These are phyloP conservation scores for Phytopythium litorale DNA, from an alignment of 352 stramenopile genomes.

Conservation along the genomic window DNA sequence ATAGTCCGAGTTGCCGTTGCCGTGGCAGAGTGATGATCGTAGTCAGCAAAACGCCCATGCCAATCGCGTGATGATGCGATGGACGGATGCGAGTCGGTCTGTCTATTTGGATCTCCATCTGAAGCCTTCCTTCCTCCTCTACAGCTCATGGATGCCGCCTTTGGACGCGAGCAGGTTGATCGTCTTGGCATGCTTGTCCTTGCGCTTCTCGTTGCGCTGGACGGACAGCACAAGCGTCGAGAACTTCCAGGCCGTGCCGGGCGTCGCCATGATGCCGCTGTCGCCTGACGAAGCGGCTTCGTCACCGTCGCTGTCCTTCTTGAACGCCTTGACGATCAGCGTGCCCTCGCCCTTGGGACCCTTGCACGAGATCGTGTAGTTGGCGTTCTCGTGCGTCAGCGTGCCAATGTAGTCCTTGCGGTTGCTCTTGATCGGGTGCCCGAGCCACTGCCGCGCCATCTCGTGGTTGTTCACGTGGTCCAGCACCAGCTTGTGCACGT, in stretches of 20 bases:
- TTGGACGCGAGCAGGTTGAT: conserved; percentile 42
- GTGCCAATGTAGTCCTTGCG: conserved; percentile 59
- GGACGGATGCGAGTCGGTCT: background rate
- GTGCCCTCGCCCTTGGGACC: conserved; percentile 65
- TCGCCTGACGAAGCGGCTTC: conserved; percentile 3
- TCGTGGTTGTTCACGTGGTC: conserved; percentile 75
- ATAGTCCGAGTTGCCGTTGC: background rate
- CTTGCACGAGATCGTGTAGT: conserved; percentile 67
- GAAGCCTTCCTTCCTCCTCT: background rate
- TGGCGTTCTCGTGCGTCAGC: conserved; percentile 53
- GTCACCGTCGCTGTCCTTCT: conserved; percentile 27
- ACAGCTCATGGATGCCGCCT: background rate
- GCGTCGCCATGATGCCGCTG: conserved; percentile 42
- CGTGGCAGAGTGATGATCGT: background rate
- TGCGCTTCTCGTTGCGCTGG: conserved; percentile 54
- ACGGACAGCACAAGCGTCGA: conserved; percentile 65
- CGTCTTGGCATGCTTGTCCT: conserved; percentile 61
- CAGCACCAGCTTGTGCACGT: conserved; percentile 77
- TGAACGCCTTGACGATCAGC: conserved; percentile 74
- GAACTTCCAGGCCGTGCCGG: conserved; percentile 72
- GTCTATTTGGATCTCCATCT: background rate
- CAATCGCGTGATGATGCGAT: background rate
- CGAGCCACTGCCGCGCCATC: conserved; percentile 48
- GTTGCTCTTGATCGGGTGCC: conserved; percentile 71
- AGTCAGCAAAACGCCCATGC: background rate